A percentile compares a stretch with the other conserved stretches of the same genome.
These are phyloP conservation scores for Talaromyces rugulosus DNA, from an alignment of 2,329 filamentous ascomycete species.

Conservation along the genomic window DNA sequence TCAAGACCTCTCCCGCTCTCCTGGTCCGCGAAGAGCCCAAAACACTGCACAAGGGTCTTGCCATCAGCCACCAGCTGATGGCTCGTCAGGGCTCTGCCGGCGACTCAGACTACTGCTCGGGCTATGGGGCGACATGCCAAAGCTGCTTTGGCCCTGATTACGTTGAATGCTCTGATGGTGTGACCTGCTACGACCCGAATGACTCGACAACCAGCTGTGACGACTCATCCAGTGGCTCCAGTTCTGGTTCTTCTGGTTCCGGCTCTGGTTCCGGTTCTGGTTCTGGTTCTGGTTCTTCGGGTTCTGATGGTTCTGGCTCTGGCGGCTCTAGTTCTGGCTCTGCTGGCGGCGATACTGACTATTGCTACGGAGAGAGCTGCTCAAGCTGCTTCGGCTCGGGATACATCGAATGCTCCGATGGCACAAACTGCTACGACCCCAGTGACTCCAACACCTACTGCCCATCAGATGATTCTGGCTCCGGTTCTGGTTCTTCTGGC, in stretches of 20 bases:
- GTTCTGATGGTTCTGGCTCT: background rate
- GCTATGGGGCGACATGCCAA: conserved; percentile 2
- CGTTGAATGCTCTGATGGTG: conserved; percentile 3
- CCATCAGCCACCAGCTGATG: background rate
- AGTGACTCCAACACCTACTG: conserved; percentile 6
- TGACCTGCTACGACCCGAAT: background rate
- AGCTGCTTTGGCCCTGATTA: conserved; percentile 10
- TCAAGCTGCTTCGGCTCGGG: conserved; percentile 21
- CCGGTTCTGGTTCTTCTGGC: conserved; percentile 3
- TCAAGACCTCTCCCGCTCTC: conserved; percentile 4
- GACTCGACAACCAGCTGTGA: conserved; percentile 5
- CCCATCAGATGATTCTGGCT: conserved; percentile 5
- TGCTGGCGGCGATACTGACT: conserved; percentile 14
- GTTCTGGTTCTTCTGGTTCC: conserved; percentile 4
- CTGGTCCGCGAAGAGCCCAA: background rate
- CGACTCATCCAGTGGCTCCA: background rate
- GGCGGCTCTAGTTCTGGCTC: background rate
- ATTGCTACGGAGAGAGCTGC: conserved; percentile 17
- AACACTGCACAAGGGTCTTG: conserved; percentile 1
- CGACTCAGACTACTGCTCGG: conserved; percentile 2
- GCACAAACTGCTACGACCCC: background rate
- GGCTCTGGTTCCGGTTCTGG: background rate
- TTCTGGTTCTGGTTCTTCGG: background rate
- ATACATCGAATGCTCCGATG: conserved; percentile 7
- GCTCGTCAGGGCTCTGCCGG: conserved; percentile 12